These are phyloP conservation scores for Coemansia brasiliensis DNA, from an alignment of 192 early-diverging fungal species.

Conservation along the genomic window DNA sequence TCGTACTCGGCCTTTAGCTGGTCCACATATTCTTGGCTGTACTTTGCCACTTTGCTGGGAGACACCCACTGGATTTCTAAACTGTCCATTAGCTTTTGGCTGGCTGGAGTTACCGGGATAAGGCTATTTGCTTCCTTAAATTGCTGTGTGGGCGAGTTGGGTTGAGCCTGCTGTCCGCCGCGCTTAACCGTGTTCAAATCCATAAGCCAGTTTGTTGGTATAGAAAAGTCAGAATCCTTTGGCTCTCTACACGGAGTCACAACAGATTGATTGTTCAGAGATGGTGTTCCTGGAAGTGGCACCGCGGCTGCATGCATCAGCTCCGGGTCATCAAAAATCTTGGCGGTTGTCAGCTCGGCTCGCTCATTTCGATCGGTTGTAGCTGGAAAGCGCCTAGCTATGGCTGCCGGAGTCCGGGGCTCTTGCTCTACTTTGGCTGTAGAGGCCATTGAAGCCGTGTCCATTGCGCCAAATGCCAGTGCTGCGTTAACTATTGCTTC, in stretches of 20 bases:
- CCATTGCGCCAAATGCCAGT: neutral
- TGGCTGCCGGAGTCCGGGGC: too few relatives aligned
- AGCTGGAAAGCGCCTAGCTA: too few relatives aligned
- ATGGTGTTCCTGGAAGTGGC: constrained; percentile 44
- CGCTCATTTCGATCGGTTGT: neutral
- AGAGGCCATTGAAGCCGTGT: neutral
- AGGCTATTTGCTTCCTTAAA: constrained; percentile 19
- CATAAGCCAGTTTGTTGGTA: constrained; percentile 55
- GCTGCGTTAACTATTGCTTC: constrained; percentile 10
- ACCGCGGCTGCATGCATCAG: constrained; percentile 47
- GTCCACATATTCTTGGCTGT: constrained; percentile 45
- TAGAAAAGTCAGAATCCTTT: constrained; percentile 31
- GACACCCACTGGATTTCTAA: constrained; percentile 52
- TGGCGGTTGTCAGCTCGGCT: constrained; percentile 39
- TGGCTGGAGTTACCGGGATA: constrained; percentile 48
- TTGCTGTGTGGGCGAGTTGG: constrained; percentile 18
- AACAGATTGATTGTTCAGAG: constrained; percentile 15
- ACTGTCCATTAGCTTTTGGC: constrained; percentile 48
- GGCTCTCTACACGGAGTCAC: constrained; percentile 11
- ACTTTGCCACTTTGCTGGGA: constrained; percentile 50
- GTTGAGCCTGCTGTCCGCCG: constrained; percentile 1
- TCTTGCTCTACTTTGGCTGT: neutral
- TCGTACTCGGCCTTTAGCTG: constrained; percentile 24
- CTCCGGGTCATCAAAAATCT: constrained; percentile 42
- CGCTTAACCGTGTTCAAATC: constrained; percentile 23